Base-by-base conservation (phyloP, 352 stramenopile genomes). In the Pythium dissotocum region DNA sequence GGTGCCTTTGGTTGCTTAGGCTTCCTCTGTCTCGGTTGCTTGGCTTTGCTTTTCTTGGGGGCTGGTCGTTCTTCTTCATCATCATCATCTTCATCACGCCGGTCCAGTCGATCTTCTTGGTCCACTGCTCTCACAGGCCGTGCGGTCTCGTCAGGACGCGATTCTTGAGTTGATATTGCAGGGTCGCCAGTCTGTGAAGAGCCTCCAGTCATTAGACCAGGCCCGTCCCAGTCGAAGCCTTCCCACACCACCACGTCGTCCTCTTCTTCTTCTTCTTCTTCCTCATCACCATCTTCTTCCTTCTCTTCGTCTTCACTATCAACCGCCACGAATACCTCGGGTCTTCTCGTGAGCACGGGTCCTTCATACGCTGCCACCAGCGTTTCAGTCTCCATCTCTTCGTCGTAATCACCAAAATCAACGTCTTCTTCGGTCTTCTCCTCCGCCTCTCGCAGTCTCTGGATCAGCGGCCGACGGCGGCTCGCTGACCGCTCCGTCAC, bases 1-100 rank as follows among this genome's bases (percentile, higher is more conserved):
- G 54, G 53, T 14, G 62, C 61, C 21, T 40, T 10, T 21, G 21
- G 21, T 24, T 24, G 21, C 21, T 24, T 24, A 24, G 58, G 40
- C 48, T 61, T 61, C 67, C 49, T 18, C 52, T 76, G 48, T 3
- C 18, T 6, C 21, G 16, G 24, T 44, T 48, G 65, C 38, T 40
- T 13, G 66, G 4, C 8, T 55, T 32, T 9, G 61, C 38, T 12
- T 36, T 49, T 55, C 40, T 28, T 46, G 6, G 6, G 24, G 10
- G 13, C 12, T 4, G 30, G 49, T 36, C 49, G 49, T 36, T 33
- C 30, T 35, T 57, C 49, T 38, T 24, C 49, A 57, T 18, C 21
- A 35, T 36, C 21, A 35, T 13, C 8, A 33, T 8, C 49, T 57
- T 28, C 48, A 32, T 28, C 48, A 6, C 13, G 28, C 16, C 12